phyloP scores from a whole-genome alignment of 768 basidiomycete species.

The Sutorius australiensis region DNA sequence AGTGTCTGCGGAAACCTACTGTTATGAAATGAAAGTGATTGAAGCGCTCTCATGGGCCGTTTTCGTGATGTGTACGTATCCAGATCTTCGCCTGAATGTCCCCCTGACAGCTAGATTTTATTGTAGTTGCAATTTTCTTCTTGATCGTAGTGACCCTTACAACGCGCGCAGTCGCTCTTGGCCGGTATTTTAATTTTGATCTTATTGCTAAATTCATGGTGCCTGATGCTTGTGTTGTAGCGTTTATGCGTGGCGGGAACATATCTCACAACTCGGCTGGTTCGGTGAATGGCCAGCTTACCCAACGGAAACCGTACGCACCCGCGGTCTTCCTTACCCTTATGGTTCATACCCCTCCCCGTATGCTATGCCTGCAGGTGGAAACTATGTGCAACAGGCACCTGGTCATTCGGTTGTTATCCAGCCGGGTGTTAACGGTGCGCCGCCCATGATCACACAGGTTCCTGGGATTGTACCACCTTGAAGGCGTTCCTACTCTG shows the following conservation, averaged over 20 bases:
- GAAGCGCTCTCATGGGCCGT: conserved; percentile 77
- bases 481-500: conserved; percentile 7
- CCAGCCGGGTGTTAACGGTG: conserved; percentile 61
- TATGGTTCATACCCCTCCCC: conserved; percentile 34
- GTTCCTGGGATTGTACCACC: conserved; percentile 39
- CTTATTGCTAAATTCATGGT: neutral
- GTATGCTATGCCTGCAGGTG: conserved; percentile 22
- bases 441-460: conserved; percentile 58
- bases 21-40: conserved; percentile 77
- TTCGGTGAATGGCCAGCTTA: conserved; percentile 70
- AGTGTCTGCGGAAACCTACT: conserved; percentile 58
- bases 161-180: conserved; percentile 32
- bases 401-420: conserved; percentile 66
- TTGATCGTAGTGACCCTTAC: conserved; percentile 55
- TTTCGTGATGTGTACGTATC: conserved; percentile 48
- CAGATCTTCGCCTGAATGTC: neutral
- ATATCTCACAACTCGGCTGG: conserved; percentile 65
- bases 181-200: conserved; percentile 22
- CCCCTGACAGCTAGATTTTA: neutral
- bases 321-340: conserved; percentile 20
- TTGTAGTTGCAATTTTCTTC: conserved; percentile 45
- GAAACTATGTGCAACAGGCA: conserved; percentile 42
- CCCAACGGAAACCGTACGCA: conserved; percentile 25
- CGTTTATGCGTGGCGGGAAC: conserved; percentile 31
- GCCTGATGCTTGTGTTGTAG: conserved; percentile 9